Conservation (phyloP, 1,284 basidiomycete species). For the Ceratorhiza oryzae-sativae region DNA sequence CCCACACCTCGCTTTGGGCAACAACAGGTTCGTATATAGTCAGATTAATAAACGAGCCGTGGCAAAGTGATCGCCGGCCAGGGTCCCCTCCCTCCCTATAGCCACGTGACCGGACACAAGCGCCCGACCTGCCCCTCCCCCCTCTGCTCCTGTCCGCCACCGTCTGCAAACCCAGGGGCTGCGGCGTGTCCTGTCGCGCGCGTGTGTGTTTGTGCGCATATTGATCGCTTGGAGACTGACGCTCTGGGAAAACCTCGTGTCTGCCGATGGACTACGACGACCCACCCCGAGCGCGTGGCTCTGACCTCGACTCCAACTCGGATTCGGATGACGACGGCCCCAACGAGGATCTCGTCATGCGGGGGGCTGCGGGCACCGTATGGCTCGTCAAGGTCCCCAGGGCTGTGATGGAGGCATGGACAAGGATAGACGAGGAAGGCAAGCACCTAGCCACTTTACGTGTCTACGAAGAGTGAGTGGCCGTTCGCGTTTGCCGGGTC, state of each 20-base stretch:
- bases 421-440: constrained; percentile 58
- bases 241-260: not conserved
- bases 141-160: not conserved
- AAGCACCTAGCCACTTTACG: constrained; percentile 76
- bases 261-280: constrained; percentile 32
- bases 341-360: constrained; percentile 37
- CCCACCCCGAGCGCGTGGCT: constrained; percentile 12
- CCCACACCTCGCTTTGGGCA: constrained; percentile 5
- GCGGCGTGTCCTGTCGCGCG: too few species aligned
- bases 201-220: too few species aligned
- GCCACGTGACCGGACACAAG: constrained; percentile 6
- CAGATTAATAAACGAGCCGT: constrained; percentile 12
- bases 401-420: constrained; percentile 63
- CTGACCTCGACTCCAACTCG: constrained; percentile 33
- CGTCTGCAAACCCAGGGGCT: not conserved
- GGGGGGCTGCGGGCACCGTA: constrained; percentile 28
- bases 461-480: constrained; percentile 68
- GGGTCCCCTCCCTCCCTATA: not conserved
- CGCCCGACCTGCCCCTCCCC: not conserved
- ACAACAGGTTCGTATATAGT: not conserved
- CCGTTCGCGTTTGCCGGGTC: constrained; percentile 43
- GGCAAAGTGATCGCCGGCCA: constrained; percentile 9
- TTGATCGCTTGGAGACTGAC: not conserved
- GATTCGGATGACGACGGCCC: constrained; percentile 39
- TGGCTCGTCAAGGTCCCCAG: constrained; percentile 55